A percentile compares a stretch with the other conserved stretches of the same genome.
phyloP scores from a whole-genome alignment of 2,329 filamentous ascomycete genomes.

The Polytolypa hystricis region DNA sequence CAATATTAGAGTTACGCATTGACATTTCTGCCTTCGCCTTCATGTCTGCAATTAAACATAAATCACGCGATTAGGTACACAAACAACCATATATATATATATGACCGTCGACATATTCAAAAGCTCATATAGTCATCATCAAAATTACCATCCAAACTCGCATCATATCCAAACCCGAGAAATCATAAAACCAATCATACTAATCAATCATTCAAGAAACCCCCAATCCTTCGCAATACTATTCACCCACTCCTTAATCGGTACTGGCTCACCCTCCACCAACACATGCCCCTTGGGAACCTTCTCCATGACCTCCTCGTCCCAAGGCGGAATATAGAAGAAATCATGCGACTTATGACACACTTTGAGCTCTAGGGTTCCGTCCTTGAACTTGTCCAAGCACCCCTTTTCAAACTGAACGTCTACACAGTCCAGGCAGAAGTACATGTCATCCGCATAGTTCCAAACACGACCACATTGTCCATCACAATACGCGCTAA shows the following conservation, averaged over 20 bases:
- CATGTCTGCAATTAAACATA: too few species aligned
- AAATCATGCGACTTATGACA: conserved; percentile 17
- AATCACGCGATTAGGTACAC: too few species aligned
- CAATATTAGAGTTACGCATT: too few species aligned
- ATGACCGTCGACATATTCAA: too few species aligned
- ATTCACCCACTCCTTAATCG: conserved; percentile 16
- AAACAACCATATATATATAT: too few species aligned
- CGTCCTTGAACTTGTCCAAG: conserved; percentile 12
- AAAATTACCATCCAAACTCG: too few species aligned
- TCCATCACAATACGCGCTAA: conserved; percentile 10
- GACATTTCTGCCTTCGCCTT: too few species aligned
- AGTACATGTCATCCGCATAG: conserved; percentile 18
- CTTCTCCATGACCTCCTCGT: conserved; percentile 10
- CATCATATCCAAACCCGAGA: too few species aligned
- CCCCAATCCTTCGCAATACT: conserved; percentile 13
- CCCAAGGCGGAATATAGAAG: conserved; percentile 16
- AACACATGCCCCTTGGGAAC: conserved; percentile 15
- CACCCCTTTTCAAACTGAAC: conserved; percentile 16
- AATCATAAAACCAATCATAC: too few species aligned
- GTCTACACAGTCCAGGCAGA: conserved; percentile 20
- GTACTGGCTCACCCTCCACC: conserved; percentile 14
- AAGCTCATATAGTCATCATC: too few species aligned
- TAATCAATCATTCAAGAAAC: too few species aligned
- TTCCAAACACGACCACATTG: conserved; percentile 12
- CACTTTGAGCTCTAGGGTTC: conserved; percentile 17